Evolutionary conservation across 768 basidiomycete genomes (phyloP), one percentile per base, ranked within the genome.

Genomic region (Suillus subluteus): DNA sequence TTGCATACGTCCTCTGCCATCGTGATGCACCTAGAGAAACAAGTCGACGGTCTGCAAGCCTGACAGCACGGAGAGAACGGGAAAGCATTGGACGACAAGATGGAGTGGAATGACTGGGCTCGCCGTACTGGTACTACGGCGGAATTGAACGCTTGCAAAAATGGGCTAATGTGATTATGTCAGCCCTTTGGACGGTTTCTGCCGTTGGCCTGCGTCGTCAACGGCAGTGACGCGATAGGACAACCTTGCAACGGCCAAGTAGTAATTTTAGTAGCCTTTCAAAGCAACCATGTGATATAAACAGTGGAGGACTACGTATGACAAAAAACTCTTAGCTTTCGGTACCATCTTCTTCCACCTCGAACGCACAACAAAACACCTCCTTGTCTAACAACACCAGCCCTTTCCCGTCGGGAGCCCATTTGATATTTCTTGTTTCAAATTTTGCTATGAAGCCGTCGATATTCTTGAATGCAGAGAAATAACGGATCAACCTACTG

Each of bases 391-490:
- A 65, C 59, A 97, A 74, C 2, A 91, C 80, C 63, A 96, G 76
- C 0, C 91, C 91, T 68, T 91, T 91, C 3, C 96, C 96, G 72
- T 98, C 95, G 4, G 92, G 91, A 15, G 92, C 86, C 94, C 94
- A 98, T 50, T 77, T 82, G 6, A 93, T 69, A 68, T 93, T 90
- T 64, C 82, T 83, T 4, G 88, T 84, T 64, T 89, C 86, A 69
- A 96, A 96, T 73, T 86, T 84, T 66, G 87, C 92, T 92, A 69
- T 43, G 13, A 32, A 62, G 18, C 41, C 64, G 62, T 63, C 59
- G 59, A 35, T 16, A 44, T 54, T 43, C 48, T 18, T 52, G 50
- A 32, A 43, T 43, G 30, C 11, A 16, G 2, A 46, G 1, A 63
- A 78, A 74, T 30, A 40, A 54, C 23, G 46, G 38, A 23, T 59